Conservation (phyloP, 2,329 filamentous ascomycete species). For the Magnaporthiopsis rhizophila region DNA sequence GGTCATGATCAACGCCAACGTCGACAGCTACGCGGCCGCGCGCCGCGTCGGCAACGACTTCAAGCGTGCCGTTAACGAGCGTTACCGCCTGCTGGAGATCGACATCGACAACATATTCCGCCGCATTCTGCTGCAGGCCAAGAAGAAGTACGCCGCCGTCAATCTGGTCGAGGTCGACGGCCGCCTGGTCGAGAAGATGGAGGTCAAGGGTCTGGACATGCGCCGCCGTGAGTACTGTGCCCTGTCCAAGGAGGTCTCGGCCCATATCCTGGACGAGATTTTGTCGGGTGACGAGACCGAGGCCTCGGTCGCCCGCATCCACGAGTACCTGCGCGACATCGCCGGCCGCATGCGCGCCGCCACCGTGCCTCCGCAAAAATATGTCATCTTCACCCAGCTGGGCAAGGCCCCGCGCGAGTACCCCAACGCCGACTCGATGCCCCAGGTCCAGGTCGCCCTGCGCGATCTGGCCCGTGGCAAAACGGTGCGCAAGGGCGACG, state of each 20-base stretch:
- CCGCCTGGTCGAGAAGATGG: conserved; percentile 88
- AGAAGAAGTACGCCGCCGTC: conserved; percentile 98
- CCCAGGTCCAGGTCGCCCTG: conserved; percentile 90
- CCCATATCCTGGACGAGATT: conserved; percentile 84
- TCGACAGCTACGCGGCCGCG: conserved; percentile 84
- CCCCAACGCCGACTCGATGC: conserved; percentile 90
- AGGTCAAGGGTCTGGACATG: conserved; percentile 98
- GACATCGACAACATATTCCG: conserved; percentile 98
- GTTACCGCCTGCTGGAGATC: conserved; percentile 88
- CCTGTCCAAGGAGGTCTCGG: conserved; percentile 89
- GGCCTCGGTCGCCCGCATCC: conserved; percentile 77
- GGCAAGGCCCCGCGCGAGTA: conserved; percentile 92
- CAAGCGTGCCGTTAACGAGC: conserved; percentile 89
- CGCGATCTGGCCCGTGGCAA: conserved; percentile 83
- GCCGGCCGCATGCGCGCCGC: conserved; percentile 78
- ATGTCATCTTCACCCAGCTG: conserved; percentile 96
- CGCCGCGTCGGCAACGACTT: conserved; percentile 90
- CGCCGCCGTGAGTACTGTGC: conserved; percentile 93
- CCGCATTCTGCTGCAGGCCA: conserved; percentile 85
- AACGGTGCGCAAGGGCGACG: conserved; percentile 83
- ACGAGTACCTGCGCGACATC: conserved; percentile 86
- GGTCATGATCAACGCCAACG: conserved; percentile 99
- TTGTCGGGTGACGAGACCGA: conserved; percentile 91
- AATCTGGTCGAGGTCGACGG: conserved; percentile 85
- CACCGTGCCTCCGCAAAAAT: conserved; percentile 69